phyloP scores from a whole-genome alignment of 305 asterid genomes.

The Fraxinus angustifolia region DNA sequence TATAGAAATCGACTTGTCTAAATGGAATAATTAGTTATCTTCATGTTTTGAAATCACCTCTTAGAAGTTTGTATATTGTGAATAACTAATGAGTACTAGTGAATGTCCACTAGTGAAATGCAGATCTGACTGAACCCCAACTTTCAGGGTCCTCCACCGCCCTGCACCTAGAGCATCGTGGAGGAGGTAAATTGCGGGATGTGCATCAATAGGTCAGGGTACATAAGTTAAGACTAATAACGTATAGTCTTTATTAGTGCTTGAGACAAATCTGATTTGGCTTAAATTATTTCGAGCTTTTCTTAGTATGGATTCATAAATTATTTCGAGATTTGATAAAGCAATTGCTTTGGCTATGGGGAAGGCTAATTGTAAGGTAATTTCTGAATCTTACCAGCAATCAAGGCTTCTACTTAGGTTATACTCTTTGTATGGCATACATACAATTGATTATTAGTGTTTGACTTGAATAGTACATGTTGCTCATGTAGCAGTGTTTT shows the following conservation, averaged over 20 bases:
- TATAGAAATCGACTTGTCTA: not conserved
- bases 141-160: too few species aligned
- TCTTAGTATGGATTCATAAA: too few species aligned
- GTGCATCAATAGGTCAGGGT: too few species aligned
- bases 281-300: too few species aligned
- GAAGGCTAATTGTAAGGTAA: slow-evolving; percentile 87
- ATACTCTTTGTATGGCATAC: not conserved
- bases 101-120: not conserved
- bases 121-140: too few species aligned
- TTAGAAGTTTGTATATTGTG: not conserved
- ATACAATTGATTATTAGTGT: not conserved
- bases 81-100: not conserved
- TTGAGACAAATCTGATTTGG: too few species aligned
- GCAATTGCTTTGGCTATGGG: slow-evolving; percentile 87
- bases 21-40: not conserved
- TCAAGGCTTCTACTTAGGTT: slow-evolving; percentile 4
- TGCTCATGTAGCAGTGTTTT: not conserved
- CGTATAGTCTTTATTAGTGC: too few species aligned
- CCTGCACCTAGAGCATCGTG: too few species aligned
- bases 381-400: not conserved
- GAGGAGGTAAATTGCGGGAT: too few species aligned
- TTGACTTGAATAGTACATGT: not conserved
- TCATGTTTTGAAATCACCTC: not conserved
- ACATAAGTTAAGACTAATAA: not conserved
- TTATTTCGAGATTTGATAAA: slow-evolving; percentile 41